phyloP scores from a whole-genome alignment of 2,329 filamentous ascomycete genomes.

The Colletotrichum trifolii region DNA sequence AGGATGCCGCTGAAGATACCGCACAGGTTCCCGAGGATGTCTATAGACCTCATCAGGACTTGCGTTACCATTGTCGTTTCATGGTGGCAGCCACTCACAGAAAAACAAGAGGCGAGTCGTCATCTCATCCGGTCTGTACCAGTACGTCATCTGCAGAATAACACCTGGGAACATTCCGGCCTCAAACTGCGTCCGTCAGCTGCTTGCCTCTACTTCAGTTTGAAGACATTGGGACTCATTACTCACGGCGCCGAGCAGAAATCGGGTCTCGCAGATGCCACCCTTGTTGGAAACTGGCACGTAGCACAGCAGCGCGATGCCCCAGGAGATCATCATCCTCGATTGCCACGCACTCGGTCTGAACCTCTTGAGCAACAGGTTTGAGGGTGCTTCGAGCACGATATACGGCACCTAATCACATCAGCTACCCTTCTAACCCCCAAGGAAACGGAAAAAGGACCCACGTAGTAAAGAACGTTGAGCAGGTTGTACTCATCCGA shows the following conservation, averaged over 20 bases:
- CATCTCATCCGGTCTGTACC: conserved; percentile 61
- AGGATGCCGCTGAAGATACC: conserved; percentile 55
- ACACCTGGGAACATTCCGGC: conserved; percentile 56
- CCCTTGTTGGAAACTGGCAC: conserved; percentile 50
- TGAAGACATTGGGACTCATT: not conserved
- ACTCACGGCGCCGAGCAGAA: conserved; percentile 50
- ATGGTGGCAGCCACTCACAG: conserved; percentile 44
- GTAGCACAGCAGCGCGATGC: conserved; percentile 48
- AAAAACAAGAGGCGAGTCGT: conserved; percentile 57
- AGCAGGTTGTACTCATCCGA: conserved; percentile 54
- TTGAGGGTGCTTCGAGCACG: conserved; percentile 52
- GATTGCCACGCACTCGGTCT: conserved; percentile 53
- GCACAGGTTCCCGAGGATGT: conserved; percentile 53
- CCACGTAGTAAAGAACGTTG: conserved; percentile 52
- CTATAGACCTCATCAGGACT: conserved; percentile 34
- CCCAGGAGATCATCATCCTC: conserved; percentile 54
- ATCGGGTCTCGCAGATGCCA: conserved; percentile 50
- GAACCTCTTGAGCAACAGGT: conserved; percentile 52
- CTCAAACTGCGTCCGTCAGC: conserved; percentile 43
- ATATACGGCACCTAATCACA: conserved; percentile 50
- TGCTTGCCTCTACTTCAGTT: not conserved
- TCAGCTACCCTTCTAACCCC: not conserved
- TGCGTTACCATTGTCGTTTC: too few relatives aligned
- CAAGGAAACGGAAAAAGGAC: conserved; percentile 1
- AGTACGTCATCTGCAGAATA: conserved; percentile 57